Evolutionary conservation across 2,329 filamentous ascomycete genomes (phyloP), one percentile per base, ranked within the genome.

Genomic region (Pyrenophora tritici-repentis): DNA sequence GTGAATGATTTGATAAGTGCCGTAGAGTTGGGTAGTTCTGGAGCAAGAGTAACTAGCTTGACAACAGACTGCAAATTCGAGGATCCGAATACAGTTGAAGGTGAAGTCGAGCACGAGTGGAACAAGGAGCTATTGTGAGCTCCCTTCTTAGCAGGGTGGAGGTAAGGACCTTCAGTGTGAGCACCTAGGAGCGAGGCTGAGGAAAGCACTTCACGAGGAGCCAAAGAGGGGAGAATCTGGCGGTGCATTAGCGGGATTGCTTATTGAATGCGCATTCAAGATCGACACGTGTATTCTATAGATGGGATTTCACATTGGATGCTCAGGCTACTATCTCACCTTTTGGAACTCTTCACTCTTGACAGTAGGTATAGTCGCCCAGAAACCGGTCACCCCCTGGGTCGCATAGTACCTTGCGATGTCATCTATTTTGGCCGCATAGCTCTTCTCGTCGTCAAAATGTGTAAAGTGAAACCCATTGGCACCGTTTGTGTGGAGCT

Each of bases 161-260:
- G 76, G 59, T 81, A 83, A 6, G 82, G 81, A 2, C 81, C 82
- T 75, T 84, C 81, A 14, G 75, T 74, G 59, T 84, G 82, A n/a
- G 80, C 80, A 24, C 82, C 82, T 1, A 83, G 75, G 5, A 83
- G 72, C 14, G 77, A 75, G n/a, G 81, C 81, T 4, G 75, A 75
- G 12, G 65, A 57, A 8, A 71, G 52, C 42, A 78, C 75, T 9
- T 72, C 61, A 17, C 75, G 71, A 12, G 81, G 79, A 17, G 58
- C 63, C 3, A 83, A 70, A 17, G 70, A 75, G 0, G 81, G 79
- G 3, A 83, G 73, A 33, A 81, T 78, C 79, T 78, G 55, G 3
- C 31, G 34, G n/a, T 2, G 8, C 20, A 33, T 51, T 14, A 63
- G 63, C 47, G 33, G 32, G 31, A 4, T 14, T 38, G n/a, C 20